Evolutionary conservation across 202 grass and related monocot species (phyloP).

Genomic region (Cymbopogon flexuosus): DNA sequence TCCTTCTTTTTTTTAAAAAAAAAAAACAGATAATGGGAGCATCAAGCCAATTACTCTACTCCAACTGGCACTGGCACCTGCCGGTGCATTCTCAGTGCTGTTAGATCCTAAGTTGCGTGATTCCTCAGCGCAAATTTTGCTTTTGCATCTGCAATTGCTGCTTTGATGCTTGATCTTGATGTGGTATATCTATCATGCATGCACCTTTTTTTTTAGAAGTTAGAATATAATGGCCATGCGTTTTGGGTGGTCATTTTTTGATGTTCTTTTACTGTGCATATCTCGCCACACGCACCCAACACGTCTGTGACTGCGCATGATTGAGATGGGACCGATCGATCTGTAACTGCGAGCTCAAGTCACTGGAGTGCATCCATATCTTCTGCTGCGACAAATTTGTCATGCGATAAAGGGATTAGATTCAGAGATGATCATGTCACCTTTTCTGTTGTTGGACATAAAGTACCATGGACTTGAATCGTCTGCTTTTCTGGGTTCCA

Average conservation of each 20-base stretch:
- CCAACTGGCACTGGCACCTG: too few species aligned
- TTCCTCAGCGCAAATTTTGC: not conserved
- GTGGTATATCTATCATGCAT: not conserved
- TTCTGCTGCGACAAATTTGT: conserved; percentile 25
- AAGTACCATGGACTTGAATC: conserved; percentile 12
- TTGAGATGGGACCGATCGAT: not conserved
- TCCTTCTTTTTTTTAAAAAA: not conserved
- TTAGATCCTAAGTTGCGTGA: not conserved
- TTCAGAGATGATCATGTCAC: conserved; percentile 23
- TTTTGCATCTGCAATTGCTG: not conserved
- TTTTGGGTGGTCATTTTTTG: conserved; percentile 29
- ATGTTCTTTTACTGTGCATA: not conserved
- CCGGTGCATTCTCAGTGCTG: not conserved
- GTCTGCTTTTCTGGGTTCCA: conserved; percentile 23
- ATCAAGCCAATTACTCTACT: too few species aligned
- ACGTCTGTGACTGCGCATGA: not conserved
- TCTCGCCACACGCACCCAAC: not conserved
- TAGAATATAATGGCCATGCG: not conserved
- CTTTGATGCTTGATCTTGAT: too few species aligned
- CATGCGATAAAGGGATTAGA: conserved; percentile 21
- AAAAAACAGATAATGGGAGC: too few species aligned
- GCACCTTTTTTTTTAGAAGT: not conserved
- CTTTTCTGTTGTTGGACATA: conserved; percentile 30
- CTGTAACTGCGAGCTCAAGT: not conserved
- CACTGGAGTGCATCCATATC: conserved; percentile 27